Evolutionary conservation across 306 rosid species (phyloP), one percentile per base, ranked within the genome.

Genomic region (Phaseolus lunatus): DNA sequence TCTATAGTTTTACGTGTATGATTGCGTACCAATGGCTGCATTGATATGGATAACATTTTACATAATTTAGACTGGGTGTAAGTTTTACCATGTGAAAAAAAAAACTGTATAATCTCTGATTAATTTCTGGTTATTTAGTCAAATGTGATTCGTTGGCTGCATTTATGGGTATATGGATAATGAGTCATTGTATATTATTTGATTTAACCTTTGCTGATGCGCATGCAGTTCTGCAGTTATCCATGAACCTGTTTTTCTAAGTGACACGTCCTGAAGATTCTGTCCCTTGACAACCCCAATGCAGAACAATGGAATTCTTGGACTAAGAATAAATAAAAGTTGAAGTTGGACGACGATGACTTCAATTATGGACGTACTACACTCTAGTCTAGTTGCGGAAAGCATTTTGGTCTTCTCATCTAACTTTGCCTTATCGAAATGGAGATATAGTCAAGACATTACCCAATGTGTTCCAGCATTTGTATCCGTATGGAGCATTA

Each of bases 371-470:
- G 2, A 59, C 23, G 41, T 37, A 37, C 41, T 37, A 37, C 33
- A 23, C 43, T 70, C 23, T 16, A 70, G 35, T 65, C 65, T 59
- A 50, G 65, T 63, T 58, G 41, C 15, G 39, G 19, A 68, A 81
- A 54, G 5, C 59, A 73, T 50, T 72, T 78, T 68, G 67, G 65
- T 73, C 78, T 54, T 61, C 61, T 43, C 47, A 59, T 71, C 24
- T 3, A 24, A 26, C 5, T 52, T 48, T 43, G 53, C n/a, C 57
- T 14, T 2, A 6, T 45, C 31, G 24, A 41, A 22, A 20, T 29
- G 5, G 47, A 45, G 71, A 64, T 64, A 45, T 64, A 56, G 87
- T 79, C 84, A 79, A 83, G 18, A 62, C 23, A 48, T 70, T 27
- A 41, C 10, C 53, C 20, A 47, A 18, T 7, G 66, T 37, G 64